phyloP scores from a whole-genome alignment of 306 rosid species.

The Vigna nakashimae region DNA sequence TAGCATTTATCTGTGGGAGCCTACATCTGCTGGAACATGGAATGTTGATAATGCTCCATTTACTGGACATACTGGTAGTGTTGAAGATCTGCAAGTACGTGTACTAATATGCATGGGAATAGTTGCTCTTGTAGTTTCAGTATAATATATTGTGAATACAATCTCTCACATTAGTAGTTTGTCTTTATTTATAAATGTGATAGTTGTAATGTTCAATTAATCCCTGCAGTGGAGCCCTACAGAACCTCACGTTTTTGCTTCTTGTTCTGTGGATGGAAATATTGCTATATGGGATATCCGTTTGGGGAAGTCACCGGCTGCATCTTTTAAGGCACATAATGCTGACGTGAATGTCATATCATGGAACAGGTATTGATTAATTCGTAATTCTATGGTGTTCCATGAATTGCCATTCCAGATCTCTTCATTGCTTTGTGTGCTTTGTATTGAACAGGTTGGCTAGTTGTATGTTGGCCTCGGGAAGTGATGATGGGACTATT shows the following conservation, averaged over 20 bases:
- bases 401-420: neutral
- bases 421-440: conserved; percentile 17
- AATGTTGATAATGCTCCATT: conserved; percentile 72
- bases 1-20: conserved; percentile 87
- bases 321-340: conserved; percentile 77
- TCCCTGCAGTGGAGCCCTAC: conserved; percentile 94
- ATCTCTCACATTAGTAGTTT: conserved; percentile 8
- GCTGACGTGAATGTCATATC: conserved; percentile 97
- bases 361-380: conserved; percentile 79
- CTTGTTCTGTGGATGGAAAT: conserved; percentile 86
- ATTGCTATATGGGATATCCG: conserved; percentile 93
- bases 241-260: conserved; percentile 78
- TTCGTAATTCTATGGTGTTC: conserved; percentile 16
- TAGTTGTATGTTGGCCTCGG: conserved; percentile 93
- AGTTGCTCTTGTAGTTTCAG: conserved; percentile 39
- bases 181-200: conserved; percentile 28
- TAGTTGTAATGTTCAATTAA: conserved; percentile 34
- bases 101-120: conserved; percentile 32
- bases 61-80: conserved; percentile 79
- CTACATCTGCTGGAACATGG: conserved; percentile 78
- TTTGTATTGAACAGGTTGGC: conserved; percentile 69
- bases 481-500: conserved; percentile 94
- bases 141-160: conserved; percentile 16
- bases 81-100: conserved; percentile 92
- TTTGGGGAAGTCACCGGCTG: conserved; percentile 64